phyloP scores from a whole-genome alignment of 169 alveolate species.

The Plasmodium gonderi region DNA sequence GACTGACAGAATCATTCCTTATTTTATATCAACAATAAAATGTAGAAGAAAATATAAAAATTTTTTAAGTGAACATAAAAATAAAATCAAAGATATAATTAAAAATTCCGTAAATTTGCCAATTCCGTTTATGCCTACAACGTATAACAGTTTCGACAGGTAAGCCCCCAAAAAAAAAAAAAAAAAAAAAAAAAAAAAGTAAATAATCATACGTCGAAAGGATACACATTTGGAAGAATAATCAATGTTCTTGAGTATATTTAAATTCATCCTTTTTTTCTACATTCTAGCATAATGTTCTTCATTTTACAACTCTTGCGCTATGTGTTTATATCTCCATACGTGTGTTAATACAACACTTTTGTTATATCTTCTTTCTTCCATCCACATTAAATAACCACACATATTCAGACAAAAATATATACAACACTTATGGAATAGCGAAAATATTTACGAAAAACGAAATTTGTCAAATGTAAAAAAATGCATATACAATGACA shows the following conservation, averaged over 20 bases:
- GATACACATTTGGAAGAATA: too few species aligned
- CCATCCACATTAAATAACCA: too few species aligned
- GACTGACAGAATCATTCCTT: background rate
- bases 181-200: too few species aligned
- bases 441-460: slow-evolving; percentile 19
- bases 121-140: slow-evolving; percentile 23
- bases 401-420: slow-evolving; percentile 35
- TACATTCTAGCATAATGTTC: too few species aligned
- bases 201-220: too few species aligned
- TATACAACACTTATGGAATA: slow-evolving; percentile 37
- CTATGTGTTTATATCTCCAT: too few species aligned
- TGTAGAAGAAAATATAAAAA: background rate
- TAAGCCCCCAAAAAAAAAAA: too few species aligned
- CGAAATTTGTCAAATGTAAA: slow-evolving; percentile 40
- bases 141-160: slow-evolving; percentile 61
- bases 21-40: background rate
- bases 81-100: slow-evolving; percentile 39
- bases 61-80: slow-evolving; percentile 11
- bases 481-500: slow-evolving; percentile 13
- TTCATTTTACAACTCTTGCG: too few species aligned
- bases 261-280: too few species aligned
- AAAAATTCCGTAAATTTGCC: slow-evolving; percentile 57
- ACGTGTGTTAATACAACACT: too few species aligned
- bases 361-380: background rate
- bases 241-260: too few species aligned